A percentile compares a stretch with the other conserved stretches of the same genome.
Evolutionary conservation across 306 rosid species (phyloP).

Genomic region (Heteromeles arbutifolia): DNA sequence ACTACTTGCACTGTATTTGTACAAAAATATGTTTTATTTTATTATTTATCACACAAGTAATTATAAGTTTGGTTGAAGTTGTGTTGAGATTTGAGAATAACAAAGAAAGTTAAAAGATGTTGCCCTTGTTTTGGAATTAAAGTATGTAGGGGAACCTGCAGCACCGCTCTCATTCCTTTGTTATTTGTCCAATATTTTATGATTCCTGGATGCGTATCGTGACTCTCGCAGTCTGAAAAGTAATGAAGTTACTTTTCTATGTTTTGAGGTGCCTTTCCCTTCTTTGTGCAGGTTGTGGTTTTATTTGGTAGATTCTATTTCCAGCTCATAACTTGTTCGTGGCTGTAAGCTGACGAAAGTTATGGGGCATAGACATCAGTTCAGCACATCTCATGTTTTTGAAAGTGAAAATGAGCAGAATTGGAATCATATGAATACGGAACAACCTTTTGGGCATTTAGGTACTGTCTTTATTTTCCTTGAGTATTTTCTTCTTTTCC

Average conservation of each 20-base stretch:
- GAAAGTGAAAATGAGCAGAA: constrained; percentile 70
- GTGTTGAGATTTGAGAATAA: not conserved
- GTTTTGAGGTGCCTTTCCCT: constrained; percentile 14
- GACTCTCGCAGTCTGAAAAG: not conserved
- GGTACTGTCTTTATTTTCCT: constrained; percentile 44
- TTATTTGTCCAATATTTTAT: not conserved
- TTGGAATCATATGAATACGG: constrained; percentile 64
- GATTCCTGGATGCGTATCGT: not conserved
- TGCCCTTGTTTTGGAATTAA: not conserved
- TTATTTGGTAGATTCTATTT: constrained; percentile 15
- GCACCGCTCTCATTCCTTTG: not conserved
- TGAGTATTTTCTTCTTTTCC: not conserved
- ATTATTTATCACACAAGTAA: not conserved
- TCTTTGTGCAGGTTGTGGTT: constrained; percentile 31
- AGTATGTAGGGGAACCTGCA: not conserved
- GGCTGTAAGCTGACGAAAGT: constrained; percentile 23
- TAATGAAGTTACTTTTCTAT: constrained; percentile 5
- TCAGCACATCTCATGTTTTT: constrained; percentile 49
- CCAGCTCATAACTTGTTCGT: constrained; percentile 12
- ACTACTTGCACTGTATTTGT: not conserved
- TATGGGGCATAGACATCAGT: constrained; percentile 80
- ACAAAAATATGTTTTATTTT: not conserved
- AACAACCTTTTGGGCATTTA: constrained; percentile 51
- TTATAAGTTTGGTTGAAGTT: not conserved
- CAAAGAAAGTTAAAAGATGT: not conserved